Base-by-base conservation (phyloP, 768 basidiomycete genomes). In the Boletus tomentosulus region DNA sequence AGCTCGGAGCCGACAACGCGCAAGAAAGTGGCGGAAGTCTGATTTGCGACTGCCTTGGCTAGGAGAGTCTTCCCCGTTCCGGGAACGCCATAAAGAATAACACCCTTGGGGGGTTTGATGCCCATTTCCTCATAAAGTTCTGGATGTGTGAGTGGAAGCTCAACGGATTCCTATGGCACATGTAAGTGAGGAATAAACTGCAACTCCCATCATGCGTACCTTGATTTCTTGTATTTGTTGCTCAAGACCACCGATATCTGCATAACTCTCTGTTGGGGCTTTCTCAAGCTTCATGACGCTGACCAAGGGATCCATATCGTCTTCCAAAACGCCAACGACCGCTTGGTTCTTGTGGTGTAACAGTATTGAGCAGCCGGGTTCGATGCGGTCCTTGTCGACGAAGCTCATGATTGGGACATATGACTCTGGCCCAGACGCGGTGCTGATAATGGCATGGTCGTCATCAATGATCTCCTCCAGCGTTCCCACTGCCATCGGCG, bases 41-140 rank as follows among this genome's bases (percentile, higher is more conserved):
- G 95, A 69, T 98, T 97, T 30, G 96, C 95, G 9, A 98, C 94
- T 0, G 96, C 96, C 69, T 97, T 98, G 16, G 97, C 97, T 2
- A 99, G 82, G 0, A 99, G 82, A 0, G 97, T 99, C 75, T 99
- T 99, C 51, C 97, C 97, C 12, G 96, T 98, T 51, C 97, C 97
- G 1, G 97, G 97, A 3, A 96, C 96, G 59, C 97, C 97, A 65
- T 98, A 99, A 1, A 99, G 82, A 60, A 99, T 98, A 67, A 99
- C 96, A 74, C 97, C 97, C 71, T 98, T 98, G 22, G 97, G 97
- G n/a, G 96, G 97, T 64, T 89, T 89, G 73, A 99, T 98, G 52
- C 97, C 97, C 97, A 99, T 98, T 77, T 98, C 96, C 73, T 98
- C 96, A 73, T 98, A 99, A 37, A 98, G 74, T 67, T 99, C 97